A percentile compares a stretch with the other conserved stretches of the same genome.
phyloP scores from a whole-genome alignment of 768 basidiomycete genomes.

The Tylopilus rubrobrunneus region DNA sequence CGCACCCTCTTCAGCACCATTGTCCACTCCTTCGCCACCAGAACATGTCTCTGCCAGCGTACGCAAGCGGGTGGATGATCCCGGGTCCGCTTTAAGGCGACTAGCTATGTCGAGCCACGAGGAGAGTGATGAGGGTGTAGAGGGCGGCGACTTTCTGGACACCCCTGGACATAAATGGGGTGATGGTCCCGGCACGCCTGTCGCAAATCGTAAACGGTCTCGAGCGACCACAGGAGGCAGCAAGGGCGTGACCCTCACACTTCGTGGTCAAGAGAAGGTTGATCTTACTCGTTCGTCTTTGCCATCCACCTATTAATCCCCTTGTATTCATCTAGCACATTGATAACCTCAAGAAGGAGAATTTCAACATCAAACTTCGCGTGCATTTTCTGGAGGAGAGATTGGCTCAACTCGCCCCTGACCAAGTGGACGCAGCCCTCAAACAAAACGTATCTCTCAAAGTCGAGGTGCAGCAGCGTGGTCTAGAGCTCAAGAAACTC shows the following conservation, averaged over 20 bases:
- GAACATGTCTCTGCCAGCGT: constrained; percentile 28
- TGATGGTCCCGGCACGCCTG: constrained; percentile 50
- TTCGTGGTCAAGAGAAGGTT: constrained; percentile 97
- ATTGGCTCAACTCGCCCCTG: constrained; percentile 82
- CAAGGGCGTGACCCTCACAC: constrained; percentile 56
- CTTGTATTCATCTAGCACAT: constrained; percentile 62
- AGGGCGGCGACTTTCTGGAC: constrained; percentile 44
- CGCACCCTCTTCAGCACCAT: constrained; percentile 46
- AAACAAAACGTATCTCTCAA: constrained; percentile 94
- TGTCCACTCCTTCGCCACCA: constrained; percentile 50
- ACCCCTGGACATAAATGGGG: constrained; percentile 54
- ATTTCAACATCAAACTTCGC: constrained; percentile 93
- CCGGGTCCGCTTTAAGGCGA: constrained; percentile 38
- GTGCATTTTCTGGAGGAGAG: constrained; percentile 95
- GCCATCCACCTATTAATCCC: neutral
- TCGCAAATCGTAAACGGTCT: constrained; percentile 44
- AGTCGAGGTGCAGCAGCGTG: constrained; percentile 85
- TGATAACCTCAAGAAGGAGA: constrained; percentile 93
- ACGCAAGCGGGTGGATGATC: constrained; percentile 39
- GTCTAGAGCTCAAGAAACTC: constrained; percentile 87
- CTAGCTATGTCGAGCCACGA: constrained; percentile 30
- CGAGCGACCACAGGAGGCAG: constrained; percentile 25
- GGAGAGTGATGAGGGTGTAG: constrained; percentile 38
- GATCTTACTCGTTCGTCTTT: constrained; percentile 1
- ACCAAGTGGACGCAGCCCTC: constrained; percentile 86